Base-by-base conservation (phyloP, 805 yeast genomes). In the Candida maesae region DNA sequence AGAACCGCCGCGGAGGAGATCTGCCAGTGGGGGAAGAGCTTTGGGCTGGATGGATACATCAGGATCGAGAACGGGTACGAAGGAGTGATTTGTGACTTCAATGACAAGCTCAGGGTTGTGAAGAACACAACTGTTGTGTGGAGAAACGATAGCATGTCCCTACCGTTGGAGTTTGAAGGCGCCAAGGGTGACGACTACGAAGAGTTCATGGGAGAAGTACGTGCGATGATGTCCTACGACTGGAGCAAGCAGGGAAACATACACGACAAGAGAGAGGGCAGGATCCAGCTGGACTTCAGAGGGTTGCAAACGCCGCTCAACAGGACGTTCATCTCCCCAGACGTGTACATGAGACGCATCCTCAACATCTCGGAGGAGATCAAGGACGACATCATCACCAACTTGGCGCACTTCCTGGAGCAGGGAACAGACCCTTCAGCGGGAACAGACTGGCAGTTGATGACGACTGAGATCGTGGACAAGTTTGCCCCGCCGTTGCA, bases 11-110 rank as follows among this genome's bases (percentile, higher is more conserved):
- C 84, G 2, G 63, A 63, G 9, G 55, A 49, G 18, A 78, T 79
- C 20, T 79, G 86, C 55, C 47, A 64, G 16, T 79, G 84, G 84
- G 58, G 56, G 1, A 41, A 43, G 33, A 55, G 65, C 14, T 74
- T 73, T 39, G 80, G 80, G 1, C 58, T 80, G 17, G 81, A 79
- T 55, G 86, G 85, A 0, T 61, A 70, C 18, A 61, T 80, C 6
- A 62, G 86, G 49, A 64, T 79, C 15, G 85, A 80, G 52, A 61
- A 75, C 33, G 84, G 84, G 0, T 80, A 68, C 54, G 86, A 79
- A 54, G 66, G 79, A n/a, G 66, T 79, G 11, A 40, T 79, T 11
- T 80, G 86, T 60, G 77, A 79, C 51, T 78, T 80, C 57, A 41
- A 53, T 25, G 70, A 66, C n/a, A 69, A 73, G 41, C 33, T 76